Evolutionary conservation across 345 rosid species (phyloP), one percentile per base, ranked within the genome.

Genomic region (Eutrema yunnanense): DNA sequence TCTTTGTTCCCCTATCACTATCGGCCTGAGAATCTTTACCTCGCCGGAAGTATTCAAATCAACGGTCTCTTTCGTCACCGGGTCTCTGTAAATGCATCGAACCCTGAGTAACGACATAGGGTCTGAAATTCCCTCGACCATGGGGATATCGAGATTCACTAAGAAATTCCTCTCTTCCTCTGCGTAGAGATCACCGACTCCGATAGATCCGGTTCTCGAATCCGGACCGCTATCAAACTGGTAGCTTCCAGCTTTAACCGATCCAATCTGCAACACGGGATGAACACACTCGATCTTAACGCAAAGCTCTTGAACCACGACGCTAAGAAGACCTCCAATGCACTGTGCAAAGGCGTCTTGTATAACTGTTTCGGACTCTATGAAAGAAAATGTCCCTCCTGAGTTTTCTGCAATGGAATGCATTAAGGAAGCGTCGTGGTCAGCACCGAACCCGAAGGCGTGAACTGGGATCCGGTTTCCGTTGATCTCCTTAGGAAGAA

Each of bases 301-400:
- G 53, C 70, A 77, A 3, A 88, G 79, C 74, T 88, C 97, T 78
- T 92, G 98, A 64, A 79, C 89, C 19, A 96, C 97, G 30, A 96
- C 99, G 59, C 96, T 96, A 46, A 96, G 82, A 55, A 96, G 86
- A 41, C 99, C 99, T 12, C 98, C 99, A 65, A 96, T 92, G 77
- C 99, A 96, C 78, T 96, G 99, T 4, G 99, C 99, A 77, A 96
- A 92, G 19, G 99, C 98, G 80, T 96, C 99, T 82, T 96, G 99
- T 70, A 96, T 90, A 53, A 84, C 90, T 32, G 78, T 82, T 74
- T 92, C 99, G 4, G 94, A 85, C 81, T 92, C 99, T 66, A 92
- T 87, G 78, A 96, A 96, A 62, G 99, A 92, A 84, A 96, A 96
- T n/a, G 98, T 96, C 49, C 99, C 98, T 14, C 98, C 94, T 0